Base-by-base conservation (phyloP, 2,329 filamentous ascomycete genomes). In the Magnaporthiopsis poae region DNA sequence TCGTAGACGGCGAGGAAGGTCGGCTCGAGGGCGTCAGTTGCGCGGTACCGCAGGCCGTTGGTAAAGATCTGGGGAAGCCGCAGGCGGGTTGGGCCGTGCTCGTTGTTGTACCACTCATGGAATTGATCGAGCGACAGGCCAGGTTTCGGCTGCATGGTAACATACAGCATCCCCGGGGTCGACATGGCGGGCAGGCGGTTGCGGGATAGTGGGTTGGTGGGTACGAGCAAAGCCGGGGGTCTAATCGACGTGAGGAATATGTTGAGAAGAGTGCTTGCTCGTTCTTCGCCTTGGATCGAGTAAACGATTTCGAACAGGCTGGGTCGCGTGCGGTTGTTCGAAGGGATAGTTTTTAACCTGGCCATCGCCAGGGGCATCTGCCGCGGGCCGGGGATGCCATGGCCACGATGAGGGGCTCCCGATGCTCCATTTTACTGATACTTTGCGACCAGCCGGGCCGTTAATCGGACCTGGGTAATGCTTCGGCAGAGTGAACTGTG, bases 81-180 rank as follows among this genome's bases (percentile, higher is more conserved):
- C 8, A 96, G 84, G 63, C 92, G 89, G 21, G 88, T 86, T 25
- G 92, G 92, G 66, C 92, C 92, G 78, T 96, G 92, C 79, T 96
- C 92, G 77, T 92, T 95, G 80, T 96, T 93, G 81, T 96, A 96
- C 90, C 91, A 94, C 75, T 96, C 91, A 77, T 96, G 90, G 78
- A 96, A 96, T 73, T 90, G 86, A 69, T 85, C 81, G 63, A 83
- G 77, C 66, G 88, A 81, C 71, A 92, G 82, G 70, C 83, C 83
- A 67, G 85, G 81, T 75, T 85, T 83, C 72, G 91, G 91, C 77
- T 93, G 88, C 89, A 96, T 96, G 21, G 90, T 92, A 71, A 96
- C 92, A 75, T 89, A 92, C 73, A 96, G 87, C 72, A 92, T 86
- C 68, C 91, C 91, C 12, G 84, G 84, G 66, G 77, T 80, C 65